A percentile compares a stretch with the other conserved stretches of the same genome.
These are phyloP conservation scores for Polygonum maritimum DNA, from an alignment of 148 eudicot genomes.

Conservation along the genomic window DNA sequence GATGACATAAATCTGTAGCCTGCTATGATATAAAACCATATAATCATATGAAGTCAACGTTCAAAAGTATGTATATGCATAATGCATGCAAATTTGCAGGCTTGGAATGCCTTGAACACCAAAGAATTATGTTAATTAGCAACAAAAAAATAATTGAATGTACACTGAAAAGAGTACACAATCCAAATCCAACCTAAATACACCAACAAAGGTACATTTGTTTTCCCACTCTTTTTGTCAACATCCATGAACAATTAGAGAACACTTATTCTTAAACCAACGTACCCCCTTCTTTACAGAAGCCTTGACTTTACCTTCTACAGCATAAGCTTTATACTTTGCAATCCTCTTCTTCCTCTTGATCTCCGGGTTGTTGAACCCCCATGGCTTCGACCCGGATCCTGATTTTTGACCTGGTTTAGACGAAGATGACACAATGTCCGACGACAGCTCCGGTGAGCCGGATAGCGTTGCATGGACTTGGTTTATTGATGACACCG, in stretches of 20 bases:
- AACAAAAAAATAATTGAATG: neutral
- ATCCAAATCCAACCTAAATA: neutral
- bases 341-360: conserved; percentile 30
- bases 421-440: neutral
- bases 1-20: no score
- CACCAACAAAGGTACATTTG: neutral
- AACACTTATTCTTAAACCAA: conserved; percentile 39
- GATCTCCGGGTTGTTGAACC: conserved; percentile 11
- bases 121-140: neutral
- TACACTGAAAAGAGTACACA: neutral
- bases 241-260: conserved; percentile 22
- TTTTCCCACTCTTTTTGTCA: neutral
- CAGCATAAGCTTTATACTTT: conserved; percentile 26
- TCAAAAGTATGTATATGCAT: no score
- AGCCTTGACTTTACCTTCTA: conserved; percentile 26
- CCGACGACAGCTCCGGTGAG: neutral
- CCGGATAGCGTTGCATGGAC: neutral
- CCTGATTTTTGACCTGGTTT: neutral
- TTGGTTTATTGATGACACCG: neutral
- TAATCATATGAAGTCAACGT: no score
- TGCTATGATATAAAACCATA: no score
- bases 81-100: no score
- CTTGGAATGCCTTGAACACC: neutral
- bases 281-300: conserved; percentile 24
- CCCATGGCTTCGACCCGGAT: neutral